Percentiles rank a stretch among this genome's conserved stretches.
Conservation (phyloP, 2,329 filamentous ascomycete species). For the Talaromyces sp. region DNA sequence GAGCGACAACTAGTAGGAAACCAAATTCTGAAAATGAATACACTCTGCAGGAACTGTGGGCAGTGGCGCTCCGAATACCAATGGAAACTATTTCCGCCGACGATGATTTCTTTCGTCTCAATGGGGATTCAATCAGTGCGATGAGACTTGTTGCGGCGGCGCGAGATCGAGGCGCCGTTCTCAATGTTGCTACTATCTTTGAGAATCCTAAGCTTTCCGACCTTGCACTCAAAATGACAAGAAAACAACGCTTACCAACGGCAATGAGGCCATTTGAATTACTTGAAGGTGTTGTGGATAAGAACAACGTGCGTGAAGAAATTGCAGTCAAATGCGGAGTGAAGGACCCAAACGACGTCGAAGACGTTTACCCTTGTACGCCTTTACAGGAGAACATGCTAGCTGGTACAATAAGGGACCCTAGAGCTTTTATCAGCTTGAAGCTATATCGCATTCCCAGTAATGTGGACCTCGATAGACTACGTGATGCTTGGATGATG, state of each 20-base stretch:
- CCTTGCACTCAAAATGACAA: neutral
- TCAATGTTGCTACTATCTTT: conserved; percentile 8
- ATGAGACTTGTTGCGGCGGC: conserved; percentile 20
- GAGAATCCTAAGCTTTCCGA: conserved; percentile 25
- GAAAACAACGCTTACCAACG: neutral
- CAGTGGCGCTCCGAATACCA: neutral
- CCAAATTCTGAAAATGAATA: neutral
- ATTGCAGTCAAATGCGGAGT: neutral
- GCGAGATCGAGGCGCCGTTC: neutral
- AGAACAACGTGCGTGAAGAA: neutral
- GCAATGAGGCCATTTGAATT: neutral
- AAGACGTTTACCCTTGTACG: conserved; percentile 43
- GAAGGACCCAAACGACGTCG: neutral
- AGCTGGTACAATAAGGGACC: conserved; percentile 41
- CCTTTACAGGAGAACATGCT: conserved; percentile 29
- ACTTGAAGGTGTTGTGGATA: neutral
- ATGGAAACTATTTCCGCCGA: conserved; percentile 1
- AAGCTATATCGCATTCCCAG: neutral
- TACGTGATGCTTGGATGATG: neutral
- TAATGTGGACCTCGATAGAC: neutral
- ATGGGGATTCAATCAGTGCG: conserved; percentile 20
- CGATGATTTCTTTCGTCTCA: conserved; percentile 18
- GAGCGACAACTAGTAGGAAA: neutral
- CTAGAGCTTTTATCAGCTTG: conserved; percentile 29
- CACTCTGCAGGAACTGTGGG: neutral